These are phyloP conservation scores for Phytophthora sojae DNA, from an alignment of 352 stramenopile species.

Conservation along the genomic window DNA sequence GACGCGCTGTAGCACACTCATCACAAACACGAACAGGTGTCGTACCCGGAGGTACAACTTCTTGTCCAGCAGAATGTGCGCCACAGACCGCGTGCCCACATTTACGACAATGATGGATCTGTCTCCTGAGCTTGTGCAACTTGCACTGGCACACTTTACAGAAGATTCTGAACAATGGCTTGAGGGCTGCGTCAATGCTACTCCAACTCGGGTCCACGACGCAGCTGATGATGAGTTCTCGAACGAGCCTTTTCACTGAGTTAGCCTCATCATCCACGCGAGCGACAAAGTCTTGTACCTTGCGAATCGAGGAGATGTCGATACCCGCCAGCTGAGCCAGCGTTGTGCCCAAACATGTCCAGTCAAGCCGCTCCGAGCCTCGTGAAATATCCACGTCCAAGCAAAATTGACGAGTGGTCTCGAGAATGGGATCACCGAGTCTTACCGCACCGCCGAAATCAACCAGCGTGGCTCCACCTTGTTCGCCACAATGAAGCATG, in stretches of 20 bases:
- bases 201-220: neutral
- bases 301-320: neutral
- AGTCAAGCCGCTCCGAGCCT: constrained; percentile 2
- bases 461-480: constrained; percentile 7
- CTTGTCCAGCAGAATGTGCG: no score
- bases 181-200: no score
- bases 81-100: no score
- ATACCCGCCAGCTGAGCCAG: constrained; percentile 11
- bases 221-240: neutral
- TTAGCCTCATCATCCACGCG: neutral
- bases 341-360: constrained; percentile 11
- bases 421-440: neutral
- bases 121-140: no score
- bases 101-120: no score
- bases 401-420: neutral
- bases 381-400: neutral
- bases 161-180: no score
- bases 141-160: no score
- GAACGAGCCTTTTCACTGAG: neutral
- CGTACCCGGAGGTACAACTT: no score
- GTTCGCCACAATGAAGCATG: constrained; percentile 14
- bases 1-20: no score
- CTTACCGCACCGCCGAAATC: neutral
- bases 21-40: no score
- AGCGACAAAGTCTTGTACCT: neutral